phyloP scores from a whole-genome alignment of 495 filamentous ascomycete species.

The Evansstolkia leycettana region DNA sequence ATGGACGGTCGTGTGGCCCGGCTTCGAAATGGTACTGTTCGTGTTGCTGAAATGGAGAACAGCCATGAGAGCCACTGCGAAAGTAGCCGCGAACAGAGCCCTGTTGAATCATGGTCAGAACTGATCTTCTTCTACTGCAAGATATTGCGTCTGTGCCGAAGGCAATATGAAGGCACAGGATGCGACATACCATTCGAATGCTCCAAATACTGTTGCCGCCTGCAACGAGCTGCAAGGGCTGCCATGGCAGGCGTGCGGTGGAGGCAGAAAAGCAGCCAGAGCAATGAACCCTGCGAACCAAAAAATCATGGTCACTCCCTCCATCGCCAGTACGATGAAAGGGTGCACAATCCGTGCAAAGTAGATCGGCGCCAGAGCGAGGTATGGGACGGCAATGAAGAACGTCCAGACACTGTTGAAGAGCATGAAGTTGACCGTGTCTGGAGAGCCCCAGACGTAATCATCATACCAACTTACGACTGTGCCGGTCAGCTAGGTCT shows the following conservation, averaged over 20 bases:
- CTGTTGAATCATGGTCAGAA: slow-evolving; percentile 17
- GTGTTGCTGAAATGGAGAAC: slow-evolving; percentile 3
- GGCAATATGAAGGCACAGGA: not conserved
- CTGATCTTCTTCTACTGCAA: not conserved
- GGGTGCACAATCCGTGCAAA: slow-evolving; percentile 44
- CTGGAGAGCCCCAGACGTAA: slow-evolving; percentile 18
- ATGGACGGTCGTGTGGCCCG: slow-evolving; percentile 4
- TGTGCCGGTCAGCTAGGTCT: too few species aligned
- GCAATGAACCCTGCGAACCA: slow-evolving; percentile 82
- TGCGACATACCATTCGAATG: slow-evolving; percentile 42
- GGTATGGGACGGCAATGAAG: slow-evolving; percentile 49
- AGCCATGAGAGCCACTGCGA: slow-evolving; percentile 14
- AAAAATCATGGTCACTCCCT: slow-evolving; percentile 67
- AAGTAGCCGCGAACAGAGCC: slow-evolving; percentile 38
- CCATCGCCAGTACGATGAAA: slow-evolving; percentile 50
- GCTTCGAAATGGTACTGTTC: slow-evolving; percentile 5
- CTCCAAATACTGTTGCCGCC: slow-evolving; percentile 40
- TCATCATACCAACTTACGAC: not conserved
- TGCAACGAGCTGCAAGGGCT: slow-evolving; percentile 36
- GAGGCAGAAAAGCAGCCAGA: slow-evolving; percentile 45
- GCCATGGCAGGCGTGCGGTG: slow-evolving; percentile 30
- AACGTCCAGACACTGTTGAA: slow-evolving; percentile 64
- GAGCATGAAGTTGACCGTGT: slow-evolving; percentile 56
- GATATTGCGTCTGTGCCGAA: not conserved
- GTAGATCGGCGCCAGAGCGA: slow-evolving; percentile 49